Conservation (phyloP, 495 filamentous ascomycete genomes). For the Aspergillus nidulans region DNA sequence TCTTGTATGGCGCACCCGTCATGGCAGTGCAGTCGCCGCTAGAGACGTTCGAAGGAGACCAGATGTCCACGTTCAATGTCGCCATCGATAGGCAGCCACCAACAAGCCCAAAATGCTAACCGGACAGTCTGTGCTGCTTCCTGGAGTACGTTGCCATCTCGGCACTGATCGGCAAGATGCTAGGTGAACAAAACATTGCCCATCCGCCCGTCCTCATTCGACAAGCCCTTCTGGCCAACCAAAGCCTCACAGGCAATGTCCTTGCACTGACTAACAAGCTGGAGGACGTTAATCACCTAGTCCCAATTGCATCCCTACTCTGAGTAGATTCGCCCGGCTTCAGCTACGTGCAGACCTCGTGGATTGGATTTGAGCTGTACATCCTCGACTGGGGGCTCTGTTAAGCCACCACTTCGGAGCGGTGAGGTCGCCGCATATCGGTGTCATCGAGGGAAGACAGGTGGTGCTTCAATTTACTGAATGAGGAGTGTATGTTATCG, state of each 20-base stretch:
- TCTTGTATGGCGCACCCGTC: slow-evolving; percentile 36
- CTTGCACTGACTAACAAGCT: slow-evolving; percentile 19
- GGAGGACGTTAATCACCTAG: slow-evolving; percentile 26
- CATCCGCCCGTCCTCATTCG: slow-evolving; percentile 30
- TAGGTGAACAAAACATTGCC: slow-evolving; percentile 13
- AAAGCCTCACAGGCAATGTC: slow-evolving; percentile 20
- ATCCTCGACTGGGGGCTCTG: slow-evolving; percentile 30
- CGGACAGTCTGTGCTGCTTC: slow-evolving; percentile 29
- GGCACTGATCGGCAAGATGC: slow-evolving; percentile 14
- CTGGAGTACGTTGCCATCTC: slow-evolving; percentile 24
- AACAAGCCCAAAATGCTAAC: slow-evolving; percentile 27
- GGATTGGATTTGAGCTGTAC: slow-evolving; percentile 29
- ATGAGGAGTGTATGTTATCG: slow-evolving; percentile 33
- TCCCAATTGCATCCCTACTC: slow-evolving; percentile 30
- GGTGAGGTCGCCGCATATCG: slow-evolving; percentile 28
- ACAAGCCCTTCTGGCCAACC: slow-evolving; percentile 25
- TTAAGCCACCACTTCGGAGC: slow-evolving; percentile 28
- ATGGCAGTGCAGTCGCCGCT: slow-evolving; percentile 31
- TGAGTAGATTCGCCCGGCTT: slow-evolving; percentile 30
- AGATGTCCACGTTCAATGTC: slow-evolving; percentile 28
- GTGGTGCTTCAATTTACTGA: slow-evolving; percentile 29
- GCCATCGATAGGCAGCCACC: slow-evolving; percentile 30
- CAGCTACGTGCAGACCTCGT: slow-evolving; percentile 30
- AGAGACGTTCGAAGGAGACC: slow-evolving; percentile 24
- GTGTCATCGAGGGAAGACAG: slow-evolving; percentile 31